Percentiles rank a stretch among this genome's conserved stretches.
Conservation (phyloP, 2,329 filamentous ascomycete species). For the Colletotrichum gloeosporioides region DNA sequence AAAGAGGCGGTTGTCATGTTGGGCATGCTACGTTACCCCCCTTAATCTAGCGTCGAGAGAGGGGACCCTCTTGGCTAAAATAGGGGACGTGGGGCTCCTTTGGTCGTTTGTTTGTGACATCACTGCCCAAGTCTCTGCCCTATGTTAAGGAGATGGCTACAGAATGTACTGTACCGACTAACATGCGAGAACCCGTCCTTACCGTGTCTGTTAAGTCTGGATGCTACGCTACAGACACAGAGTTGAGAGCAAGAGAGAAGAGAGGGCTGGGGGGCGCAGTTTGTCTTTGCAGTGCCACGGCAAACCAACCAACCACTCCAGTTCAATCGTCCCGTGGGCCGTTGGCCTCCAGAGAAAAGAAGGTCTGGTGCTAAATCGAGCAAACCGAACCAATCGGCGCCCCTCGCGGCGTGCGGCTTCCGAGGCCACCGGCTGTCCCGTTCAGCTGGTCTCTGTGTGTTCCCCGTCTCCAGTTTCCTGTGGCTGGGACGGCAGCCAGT, state of each 20-base stretch:
- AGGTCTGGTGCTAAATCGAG: not conserved
- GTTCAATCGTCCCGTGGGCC: not conserved
- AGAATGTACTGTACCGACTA: not conserved
- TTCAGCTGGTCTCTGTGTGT: not conserved
- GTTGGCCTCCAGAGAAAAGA: not conserved
- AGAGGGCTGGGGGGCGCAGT: not conserved
- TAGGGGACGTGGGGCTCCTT: conserved; percentile 2
- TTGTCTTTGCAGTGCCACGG: not conserved
- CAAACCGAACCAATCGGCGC: not conserved
- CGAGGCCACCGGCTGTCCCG: not conserved
- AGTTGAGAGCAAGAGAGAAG: not conserved
- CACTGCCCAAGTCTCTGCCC: not conserved
- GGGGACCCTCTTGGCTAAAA: not conserved
- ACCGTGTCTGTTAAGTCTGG: not conserved
- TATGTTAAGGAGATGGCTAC: not conserved
- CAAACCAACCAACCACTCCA: not conserved
- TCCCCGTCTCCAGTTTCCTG: not conserved
- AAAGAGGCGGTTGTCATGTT: not conserved
- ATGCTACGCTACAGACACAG: not conserved
- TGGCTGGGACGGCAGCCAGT: not conserved
- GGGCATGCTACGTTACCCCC: conserved; percentile 9
- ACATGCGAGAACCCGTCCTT: not conserved
- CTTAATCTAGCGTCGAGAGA: not conserved
- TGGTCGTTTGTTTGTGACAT: conserved; percentile 3
- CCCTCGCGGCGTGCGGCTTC: not conserved